These are phyloP conservation scores for Penicillium silybi DNA, from an alignment of 495 filamentous ascomycete genomes.

Conservation along the genomic window DNA sequence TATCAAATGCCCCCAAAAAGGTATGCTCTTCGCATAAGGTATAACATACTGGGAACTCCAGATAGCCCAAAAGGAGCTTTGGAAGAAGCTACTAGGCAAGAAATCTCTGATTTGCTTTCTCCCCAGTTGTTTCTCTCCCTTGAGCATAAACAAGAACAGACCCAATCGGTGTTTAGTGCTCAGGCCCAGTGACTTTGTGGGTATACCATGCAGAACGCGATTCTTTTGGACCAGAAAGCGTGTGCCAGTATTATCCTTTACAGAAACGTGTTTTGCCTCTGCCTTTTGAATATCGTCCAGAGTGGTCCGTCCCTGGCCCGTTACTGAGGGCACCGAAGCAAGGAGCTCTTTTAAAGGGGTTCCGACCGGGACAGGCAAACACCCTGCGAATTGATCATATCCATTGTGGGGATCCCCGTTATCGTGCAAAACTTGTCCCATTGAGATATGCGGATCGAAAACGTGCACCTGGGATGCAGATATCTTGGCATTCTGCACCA, in stretches of 20 bases:
- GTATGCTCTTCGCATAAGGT: no score
- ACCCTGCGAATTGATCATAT: slow-evolving; percentile 11
- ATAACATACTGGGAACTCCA: slow-evolving; percentile 13
- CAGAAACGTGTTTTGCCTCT: background rate
- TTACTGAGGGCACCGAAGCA: slow-evolving; percentile 1
- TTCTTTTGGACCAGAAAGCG: slow-evolving; percentile 1
- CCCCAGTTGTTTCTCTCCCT: slow-evolving; percentile 6
- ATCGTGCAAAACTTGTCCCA: slow-evolving; percentile 2
- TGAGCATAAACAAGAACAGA: slow-evolving; percentile 2
- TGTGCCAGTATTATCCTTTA: background rate
- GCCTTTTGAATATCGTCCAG: background rate
- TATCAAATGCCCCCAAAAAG: no score
- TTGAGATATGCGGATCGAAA: background rate
- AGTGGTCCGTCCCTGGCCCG: background rate
- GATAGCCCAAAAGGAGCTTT: slow-evolving; percentile 12
- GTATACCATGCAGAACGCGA: background rate
- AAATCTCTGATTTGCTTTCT: slow-evolving; percentile 1
- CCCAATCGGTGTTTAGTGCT: background rate
- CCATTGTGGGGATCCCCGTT: slow-evolving; percentile 1
- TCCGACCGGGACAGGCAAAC: slow-evolving; percentile 4
- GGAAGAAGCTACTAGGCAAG: slow-evolving; percentile 7
- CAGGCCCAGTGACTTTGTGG: slow-evolving; percentile 3
- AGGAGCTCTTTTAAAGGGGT: slow-evolving; percentile 4
- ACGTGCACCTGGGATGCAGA: no score
- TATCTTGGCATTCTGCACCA: no score